Conservation (phyloP, 2,329 filamentous ascomycete species). For the Neonectria punicea region DNA sequence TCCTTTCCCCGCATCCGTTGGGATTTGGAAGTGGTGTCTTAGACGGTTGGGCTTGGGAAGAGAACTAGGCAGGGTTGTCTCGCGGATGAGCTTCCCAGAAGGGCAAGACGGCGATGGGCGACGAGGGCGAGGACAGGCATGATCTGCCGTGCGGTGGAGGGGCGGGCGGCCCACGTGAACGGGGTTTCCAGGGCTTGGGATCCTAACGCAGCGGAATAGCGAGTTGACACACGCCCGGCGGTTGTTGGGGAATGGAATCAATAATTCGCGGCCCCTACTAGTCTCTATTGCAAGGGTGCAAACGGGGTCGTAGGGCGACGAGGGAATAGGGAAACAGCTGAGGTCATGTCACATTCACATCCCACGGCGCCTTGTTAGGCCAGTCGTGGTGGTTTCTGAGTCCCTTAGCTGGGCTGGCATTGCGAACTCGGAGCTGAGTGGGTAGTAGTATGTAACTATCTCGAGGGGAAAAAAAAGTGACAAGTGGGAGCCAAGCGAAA, state of each 20-base stretch:
- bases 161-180: constrained; percentile 2
- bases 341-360: neutral
- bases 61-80: constrained; percentile 17
- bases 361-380: neutral
- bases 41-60: neutral
- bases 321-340: neutral
- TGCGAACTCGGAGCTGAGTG: neutral
- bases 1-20: neutral
- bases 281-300: neutral
- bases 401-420: neutral
- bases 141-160: constrained; percentile 12
- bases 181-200: neutral
- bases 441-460: neutral
- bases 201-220: neutral
- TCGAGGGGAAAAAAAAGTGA: neutral
- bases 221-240: neutral
- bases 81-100: constrained; percentile 40
- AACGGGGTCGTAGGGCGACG: neutral
- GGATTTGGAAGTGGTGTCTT: neutral
- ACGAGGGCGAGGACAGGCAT: constrained; percentile 23
- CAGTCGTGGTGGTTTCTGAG: neutral
- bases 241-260: neutral
- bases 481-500: neutral
- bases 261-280: neutral
- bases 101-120: constrained; percentile 26